phyloP scores from a whole-genome alignment of 768 basidiomycete species.

The Butyriboletus loyo region DNA sequence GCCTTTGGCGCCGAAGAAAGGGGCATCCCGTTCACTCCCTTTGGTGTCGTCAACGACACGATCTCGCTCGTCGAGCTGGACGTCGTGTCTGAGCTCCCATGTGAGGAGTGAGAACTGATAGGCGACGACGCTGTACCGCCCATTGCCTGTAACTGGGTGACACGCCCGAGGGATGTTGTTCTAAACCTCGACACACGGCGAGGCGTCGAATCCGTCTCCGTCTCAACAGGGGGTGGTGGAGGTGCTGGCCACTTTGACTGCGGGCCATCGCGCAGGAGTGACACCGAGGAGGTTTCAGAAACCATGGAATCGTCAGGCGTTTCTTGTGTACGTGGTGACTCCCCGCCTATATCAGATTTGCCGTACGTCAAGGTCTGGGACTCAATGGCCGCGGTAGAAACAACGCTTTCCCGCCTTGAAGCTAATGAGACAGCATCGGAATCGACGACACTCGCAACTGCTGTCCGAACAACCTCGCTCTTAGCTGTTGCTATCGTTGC shows the following conservation, averaged over 20 bases:
- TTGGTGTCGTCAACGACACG: slow-evolving; percentile 16
- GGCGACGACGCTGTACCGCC: slow-evolving; percentile 39
- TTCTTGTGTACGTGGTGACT: slow-evolving; percentile 12
- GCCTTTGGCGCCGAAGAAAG: neutral
- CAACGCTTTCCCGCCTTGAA: slow-evolving; percentile 12
- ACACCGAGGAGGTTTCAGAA: slow-evolving; percentile 13
- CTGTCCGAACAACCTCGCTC: slow-evolving; percentile 46
- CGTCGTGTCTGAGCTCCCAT: slow-evolving; percentile 33
- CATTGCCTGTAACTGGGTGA: slow-evolving; percentile 23
- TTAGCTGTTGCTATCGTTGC: slow-evolving; percentile 45
- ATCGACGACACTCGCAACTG: slow-evolving; percentile 51
- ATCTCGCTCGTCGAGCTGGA: slow-evolving; percentile 34
- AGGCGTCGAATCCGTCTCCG: slow-evolving; percentile 23
- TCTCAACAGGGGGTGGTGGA: slow-evolving; percentile 28
- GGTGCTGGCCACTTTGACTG: slow-evolving; percentile 32
- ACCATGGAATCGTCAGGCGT: slow-evolving; percentile 10
- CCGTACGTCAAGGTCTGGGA: neutral
- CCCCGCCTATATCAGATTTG: neutral
- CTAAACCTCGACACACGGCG: slow-evolving; percentile 28
- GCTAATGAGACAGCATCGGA: slow-evolving; percentile 23
- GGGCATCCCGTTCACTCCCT: slow-evolving; percentile 8
- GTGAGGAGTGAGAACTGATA: slow-evolving; percentile 42
- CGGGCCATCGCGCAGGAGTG: slow-evolving; percentile 16
- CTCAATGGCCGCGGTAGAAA: slow-evolving; percentile 10
- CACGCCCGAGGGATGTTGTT: slow-evolving; percentile 27